Evolutionary conservation across 306 rosid genomes (phyloP).

Genomic region (Cicer bijugum): DNA sequence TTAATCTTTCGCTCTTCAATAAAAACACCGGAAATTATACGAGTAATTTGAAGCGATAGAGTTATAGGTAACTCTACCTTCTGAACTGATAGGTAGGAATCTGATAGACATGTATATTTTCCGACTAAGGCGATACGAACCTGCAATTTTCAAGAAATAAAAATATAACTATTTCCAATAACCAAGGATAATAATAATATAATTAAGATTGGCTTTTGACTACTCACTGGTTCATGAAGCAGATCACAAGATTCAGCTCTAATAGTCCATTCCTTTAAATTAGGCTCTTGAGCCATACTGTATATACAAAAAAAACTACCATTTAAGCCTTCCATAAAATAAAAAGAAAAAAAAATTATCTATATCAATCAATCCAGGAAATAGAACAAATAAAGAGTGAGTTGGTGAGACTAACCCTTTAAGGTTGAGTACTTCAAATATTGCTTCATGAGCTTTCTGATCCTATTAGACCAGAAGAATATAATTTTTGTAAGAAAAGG

Average conservation of each 20-base stretch:
- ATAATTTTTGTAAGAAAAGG: constrained; percentile 48
- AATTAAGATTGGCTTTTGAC: constrained; percentile 32
- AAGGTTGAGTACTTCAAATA: constrained; percentile 70
- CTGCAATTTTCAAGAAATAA: constrained; percentile 48
- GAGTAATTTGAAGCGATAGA: constrained; percentile 2
- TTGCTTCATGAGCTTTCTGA: constrained; percentile 84
- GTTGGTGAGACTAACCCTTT: constrained; percentile 56
- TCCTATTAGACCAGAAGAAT: constrained; percentile 59
- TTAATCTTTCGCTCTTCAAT: too few relatives aligned
- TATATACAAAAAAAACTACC: constrained; percentile 16
- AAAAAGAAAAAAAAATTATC: constrained; percentile 18
- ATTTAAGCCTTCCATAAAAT: constrained; percentile 34
- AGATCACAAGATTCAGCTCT: constrained; percentile 66
- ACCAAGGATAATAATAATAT: constrained; percentile 22
- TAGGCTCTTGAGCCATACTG: constrained; percentile 65
- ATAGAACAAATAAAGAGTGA: constrained; percentile 24
- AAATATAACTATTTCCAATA: constrained; percentile 7
- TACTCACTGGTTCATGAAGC: constrained; percentile 68
- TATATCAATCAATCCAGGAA: not conserved
- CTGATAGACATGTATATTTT: constrained; percentile 87
- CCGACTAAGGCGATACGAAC: constrained; percentile 93
- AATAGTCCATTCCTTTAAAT: constrained; percentile 68
- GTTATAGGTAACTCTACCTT: constrained; percentile 59
- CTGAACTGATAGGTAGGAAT: constrained; percentile 85
- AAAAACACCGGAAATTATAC: not conserved